Conservation (phyloP, 176 grass and related monocot genomes). For the Zea mays region Zm-B73-REFERENCE-NAM-5.0 NC_050104.1:113612501-113613000, state of each 20-base stretch:
- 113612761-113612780: conserved; percentile 24
- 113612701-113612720: conserved; percentile 36
- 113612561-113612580: conserved; percentile 28
- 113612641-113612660: conserved; percentile 20
- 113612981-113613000: background rate
- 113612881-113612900: conserved; percentile 37
- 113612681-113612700: conserved; percentile 4
- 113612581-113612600: background rate
- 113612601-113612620: background rate
- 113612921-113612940: conserved; percentile 3
- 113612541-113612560: background rate
- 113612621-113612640: conserved; percentile 17
- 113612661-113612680: background rate
- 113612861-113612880: background rate
- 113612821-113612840: background rate
- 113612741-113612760: conserved; percentile 11
- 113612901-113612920: conserved; percentile 2
- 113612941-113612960: conserved; percentile 23
- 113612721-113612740: background rate
- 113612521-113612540: background rate
- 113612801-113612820: conserved; percentile 16
- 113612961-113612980: conserved; percentile 18
- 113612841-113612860: conserved; percentile 6
- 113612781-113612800: conserved; percentile 5
- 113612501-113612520: background rate